These are phyloP conservation scores for Sphagnum contortum DNA, from an alignment of 225 moss, liverwort and hornwort species.

Conservation along the genomic window DNA sequence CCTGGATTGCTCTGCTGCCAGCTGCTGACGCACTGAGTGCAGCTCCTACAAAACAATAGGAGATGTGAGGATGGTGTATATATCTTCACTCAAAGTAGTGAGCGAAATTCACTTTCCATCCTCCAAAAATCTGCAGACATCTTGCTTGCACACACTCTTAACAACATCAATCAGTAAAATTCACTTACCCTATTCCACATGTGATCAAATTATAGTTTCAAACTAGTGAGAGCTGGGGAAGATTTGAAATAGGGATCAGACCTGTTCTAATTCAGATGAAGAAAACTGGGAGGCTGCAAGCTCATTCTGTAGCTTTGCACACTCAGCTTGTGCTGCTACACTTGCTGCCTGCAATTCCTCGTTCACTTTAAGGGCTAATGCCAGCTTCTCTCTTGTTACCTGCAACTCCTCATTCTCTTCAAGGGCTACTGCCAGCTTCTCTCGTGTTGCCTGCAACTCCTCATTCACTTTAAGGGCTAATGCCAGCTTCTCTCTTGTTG, in stretches of 20 bases:
- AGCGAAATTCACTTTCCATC: neutral
- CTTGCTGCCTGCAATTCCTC: constrained; percentile 27
- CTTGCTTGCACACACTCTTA: too few species aligned
- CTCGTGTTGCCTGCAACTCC: neutral
- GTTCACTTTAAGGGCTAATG: constrained; percentile 24
- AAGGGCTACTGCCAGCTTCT: constrained; percentile 9
- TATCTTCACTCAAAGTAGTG: neutral
- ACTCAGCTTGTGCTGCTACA: constrained; percentile 41
- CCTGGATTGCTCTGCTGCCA: constrained; percentile 75
- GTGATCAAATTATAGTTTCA: too few species aligned
- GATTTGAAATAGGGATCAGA: constrained; percentile 1
- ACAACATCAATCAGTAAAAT: too few species aligned
- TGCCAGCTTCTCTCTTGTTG: constrained; percentile 24
- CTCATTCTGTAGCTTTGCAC: constrained; percentile 63
- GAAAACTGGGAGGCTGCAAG: constrained; percentile 57
- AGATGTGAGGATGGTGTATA: neutral
- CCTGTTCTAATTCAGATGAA: constrained; percentile 72
- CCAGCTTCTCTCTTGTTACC: constrained; percentile 24
- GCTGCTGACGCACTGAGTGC: constrained; percentile 68
- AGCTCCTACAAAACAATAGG: constrained; percentile 35
- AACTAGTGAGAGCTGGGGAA: too few species aligned
- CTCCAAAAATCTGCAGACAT: too few species aligned
- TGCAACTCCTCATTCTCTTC: neutral
- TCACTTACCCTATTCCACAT: too few species aligned
- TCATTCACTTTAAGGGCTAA: constrained; percentile 22